Conservation (phyloP, 2,329 filamentous ascomycete species). For the Colletotrichum spinosum region DNA sequence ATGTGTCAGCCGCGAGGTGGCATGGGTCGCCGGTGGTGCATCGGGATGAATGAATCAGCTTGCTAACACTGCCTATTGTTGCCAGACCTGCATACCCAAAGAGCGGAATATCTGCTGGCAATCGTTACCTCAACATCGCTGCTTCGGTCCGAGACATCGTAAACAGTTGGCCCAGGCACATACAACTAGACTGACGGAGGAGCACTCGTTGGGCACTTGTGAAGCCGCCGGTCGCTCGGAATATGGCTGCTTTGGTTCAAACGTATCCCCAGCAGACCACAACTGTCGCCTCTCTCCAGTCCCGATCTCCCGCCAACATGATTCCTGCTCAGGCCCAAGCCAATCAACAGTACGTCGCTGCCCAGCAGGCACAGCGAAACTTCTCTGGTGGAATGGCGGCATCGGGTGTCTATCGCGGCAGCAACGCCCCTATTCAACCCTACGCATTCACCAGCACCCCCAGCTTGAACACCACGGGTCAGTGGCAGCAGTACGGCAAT, state of each 20-base stretch:
- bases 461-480: slow-evolving; percentile 65
- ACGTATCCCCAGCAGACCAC: slow-evolving; percentile 81
- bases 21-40: not conserved
- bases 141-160: not conserved
- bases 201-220: slow-evolving; percentile 21
- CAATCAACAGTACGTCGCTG: slow-evolving; percentile 62
- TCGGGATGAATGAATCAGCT: not conserved
- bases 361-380: slow-evolving; percentile 59
- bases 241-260: slow-evolving; percentile 88
- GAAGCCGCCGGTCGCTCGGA: slow-evolving; percentile 46
- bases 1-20: not conserved
- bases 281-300: slow-evolving; percentile 81
- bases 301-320: slow-evolving; percentile 75
- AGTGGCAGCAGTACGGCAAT: slow-evolving; percentile 63
- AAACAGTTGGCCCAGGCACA: not conserved
- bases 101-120: too few species aligned
- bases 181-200: slow-evolving; percentile 19
- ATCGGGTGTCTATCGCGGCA: slow-evolving; percentile 65
- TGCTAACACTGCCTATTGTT: slow-evolving; percentile 14
- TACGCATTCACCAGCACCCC: slow-evolving; percentile 83
- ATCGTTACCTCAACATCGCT: too few species aligned
- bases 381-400: slow-evolving; percentile 61
- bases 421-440: slow-evolving; percentile 73
- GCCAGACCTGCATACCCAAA: too few species aligned
- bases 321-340: slow-evolving; percentile 61